Evolutionary conservation across 1,284 basidiomycete species (phyloP).

Genomic region (Omphalotus olearius): DNA sequence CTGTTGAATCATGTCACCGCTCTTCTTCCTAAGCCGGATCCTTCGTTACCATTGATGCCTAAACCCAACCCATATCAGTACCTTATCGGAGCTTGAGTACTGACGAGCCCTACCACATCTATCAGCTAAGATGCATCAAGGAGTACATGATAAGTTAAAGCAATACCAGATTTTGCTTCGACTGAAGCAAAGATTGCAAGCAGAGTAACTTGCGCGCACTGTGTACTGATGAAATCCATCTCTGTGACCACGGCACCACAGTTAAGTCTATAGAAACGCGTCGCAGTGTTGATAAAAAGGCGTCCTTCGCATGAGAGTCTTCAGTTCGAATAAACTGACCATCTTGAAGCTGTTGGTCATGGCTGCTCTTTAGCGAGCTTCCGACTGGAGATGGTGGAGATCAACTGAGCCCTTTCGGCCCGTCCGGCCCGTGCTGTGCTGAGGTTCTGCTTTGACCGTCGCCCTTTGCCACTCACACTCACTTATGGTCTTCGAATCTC

Average conservation of each 20-base stretch:
- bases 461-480: neutral
- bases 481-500: conserved; percentile 39
- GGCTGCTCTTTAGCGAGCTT: too few relatives aligned
- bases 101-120: neutral
- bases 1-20: neutral
- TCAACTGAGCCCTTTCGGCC: too few relatives aligned
- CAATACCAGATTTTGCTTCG: neutral
- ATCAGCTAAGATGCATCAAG: neutral
- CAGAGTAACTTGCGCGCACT: neutral
- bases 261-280: conserved; percentile 2
- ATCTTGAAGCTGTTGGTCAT: too few relatives aligned
- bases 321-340: too few relatives aligned
- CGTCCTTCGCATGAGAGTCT: neutral
- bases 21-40: neutral
- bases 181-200: neutral
- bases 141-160: neutral
- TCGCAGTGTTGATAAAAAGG: conserved; percentile 1
- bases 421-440: too few relatives aligned
- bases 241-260: neutral
- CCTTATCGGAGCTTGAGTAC: neutral
- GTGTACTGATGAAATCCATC: neutral
- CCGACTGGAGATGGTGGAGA: too few relatives aligned
- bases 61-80: neutral
- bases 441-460: neutral
- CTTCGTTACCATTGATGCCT: neutral